Conservation (phyloP, 176 grass and related monocot species). For the Calamus simplicifolius region DNA sequence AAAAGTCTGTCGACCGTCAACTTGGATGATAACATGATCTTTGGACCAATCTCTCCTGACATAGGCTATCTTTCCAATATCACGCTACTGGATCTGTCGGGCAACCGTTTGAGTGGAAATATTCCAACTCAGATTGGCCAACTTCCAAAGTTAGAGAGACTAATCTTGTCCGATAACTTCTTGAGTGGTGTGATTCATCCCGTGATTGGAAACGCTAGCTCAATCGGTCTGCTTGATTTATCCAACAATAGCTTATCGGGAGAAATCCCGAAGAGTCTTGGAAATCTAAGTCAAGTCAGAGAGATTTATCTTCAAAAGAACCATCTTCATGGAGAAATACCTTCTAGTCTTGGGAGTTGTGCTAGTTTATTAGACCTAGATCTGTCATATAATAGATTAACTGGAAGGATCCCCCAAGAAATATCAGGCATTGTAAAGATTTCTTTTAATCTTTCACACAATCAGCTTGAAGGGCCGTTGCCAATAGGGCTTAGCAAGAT, state of each 20-base stretch:
- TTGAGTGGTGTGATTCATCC: conserved; percentile 37
- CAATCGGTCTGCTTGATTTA: conserved; percentile 45
- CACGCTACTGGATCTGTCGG: conserved; percentile 59
- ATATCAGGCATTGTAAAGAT: conserved; percentile 32
- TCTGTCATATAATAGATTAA: conserved; percentile 55
- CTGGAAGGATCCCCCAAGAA: conserved; percentile 32
- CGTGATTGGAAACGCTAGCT: conserved; percentile 36
- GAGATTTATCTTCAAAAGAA: conserved; percentile 45
- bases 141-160: conserved; percentile 25
- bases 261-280: conserved; percentile 45
- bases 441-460: conserved; percentile 66
- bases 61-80: conserved; percentile 53
- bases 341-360: conserved; percentile 30
- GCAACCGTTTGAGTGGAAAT: conserved; percentile 45
- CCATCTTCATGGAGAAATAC: conserved; percentile 45
- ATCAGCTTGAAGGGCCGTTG: conserved; percentile 43
- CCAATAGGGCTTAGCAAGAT: conserved; percentile 38
- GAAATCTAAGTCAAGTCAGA: conserved; percentile 13
- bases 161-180: conserved; percentile 46
- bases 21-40: conserved; percentile 54
- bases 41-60: conserved; percentile 43
- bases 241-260: conserved; percentile 46
- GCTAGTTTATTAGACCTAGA: conserved; percentile 28
- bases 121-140: conserved; percentile 47
- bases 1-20: conserved; percentile 24